A percentile compares a stretch with the other conserved stretches of the same genome.
phyloP scores from a whole-genome alignment of 257 asterid genomes.

The Ilex asprella region DNA sequence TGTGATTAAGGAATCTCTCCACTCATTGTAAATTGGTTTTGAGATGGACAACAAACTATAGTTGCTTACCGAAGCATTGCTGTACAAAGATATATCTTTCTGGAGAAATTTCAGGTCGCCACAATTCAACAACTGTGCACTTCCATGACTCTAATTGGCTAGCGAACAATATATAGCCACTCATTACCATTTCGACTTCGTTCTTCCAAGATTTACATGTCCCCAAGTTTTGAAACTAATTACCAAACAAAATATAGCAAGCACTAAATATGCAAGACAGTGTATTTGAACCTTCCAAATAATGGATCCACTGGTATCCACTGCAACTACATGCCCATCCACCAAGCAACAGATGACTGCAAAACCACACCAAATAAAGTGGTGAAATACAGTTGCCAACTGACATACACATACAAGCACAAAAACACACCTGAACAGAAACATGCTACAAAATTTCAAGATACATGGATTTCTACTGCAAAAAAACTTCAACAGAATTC shows the following conservation, averaged over 20 bases:
- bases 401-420: constrained; percentile 7
- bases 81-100: background rate
- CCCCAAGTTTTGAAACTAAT: background rate
- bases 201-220: too few species aligned
- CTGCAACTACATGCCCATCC: constrained; percentile 55
- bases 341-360: constrained; percentile 92
- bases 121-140: background rate
- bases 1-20: too few species aligned
- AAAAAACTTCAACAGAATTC: too few species aligned
- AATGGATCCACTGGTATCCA: constrained; percentile 54
- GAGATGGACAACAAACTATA: too few species aligned
- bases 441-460: background rate
- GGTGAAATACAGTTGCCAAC: constrained; percentile 6
- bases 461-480: too few species aligned
- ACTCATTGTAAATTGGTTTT: too few species aligned
- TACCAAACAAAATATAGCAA: background rate
- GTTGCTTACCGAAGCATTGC: too few species aligned
- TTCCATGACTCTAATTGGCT: background rate
- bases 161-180: too few species aligned
- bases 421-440: constrained; percentile 9
- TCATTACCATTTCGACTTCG: too few species aligned
- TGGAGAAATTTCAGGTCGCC: background rate
- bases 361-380: constrained; percentile 10
- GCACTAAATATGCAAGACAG: constrained; percentile 6
- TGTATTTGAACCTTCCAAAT: constrained; percentile 68